These are phyloP conservation scores for Hysterangium stoloniferum DNA, from an alignment of 768 basidiomycete species.

Conservation along the genomic window DNA sequence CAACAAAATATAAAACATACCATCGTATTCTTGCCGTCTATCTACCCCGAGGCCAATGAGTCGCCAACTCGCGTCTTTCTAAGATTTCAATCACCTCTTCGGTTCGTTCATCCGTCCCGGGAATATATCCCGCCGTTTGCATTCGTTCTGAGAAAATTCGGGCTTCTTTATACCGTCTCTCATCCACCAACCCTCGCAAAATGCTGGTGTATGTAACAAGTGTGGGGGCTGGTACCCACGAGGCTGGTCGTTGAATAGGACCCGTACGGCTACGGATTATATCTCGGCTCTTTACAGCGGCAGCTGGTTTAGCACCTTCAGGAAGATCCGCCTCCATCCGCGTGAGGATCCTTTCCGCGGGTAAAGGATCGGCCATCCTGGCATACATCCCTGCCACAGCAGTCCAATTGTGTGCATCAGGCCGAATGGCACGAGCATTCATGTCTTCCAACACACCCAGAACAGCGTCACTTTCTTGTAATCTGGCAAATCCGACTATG, in stretches of 20 bases:
- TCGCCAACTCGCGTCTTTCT: not conserved
- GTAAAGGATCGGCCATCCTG: not conserved
- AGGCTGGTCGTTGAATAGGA: not conserved
- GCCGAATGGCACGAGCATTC: slow-evolving; percentile 7
- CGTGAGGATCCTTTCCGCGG: slow-evolving; percentile 1
- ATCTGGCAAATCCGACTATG: slow-evolving; percentile 1
- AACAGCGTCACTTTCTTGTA: not conserved
- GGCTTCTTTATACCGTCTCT: not conserved
- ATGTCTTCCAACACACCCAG: slow-evolving; percentile 4
- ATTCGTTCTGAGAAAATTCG: not conserved
- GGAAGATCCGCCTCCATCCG: slow-evolving; percentile 2
- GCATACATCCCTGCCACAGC: slow-evolving; percentile 8
- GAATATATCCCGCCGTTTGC: slow-evolving; percentile 1
- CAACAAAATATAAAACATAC: no score
- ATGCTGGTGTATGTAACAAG: slow-evolving; percentile 11
- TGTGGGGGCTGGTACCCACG: slow-evolving; percentile 7
- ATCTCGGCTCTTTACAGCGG: not conserved
- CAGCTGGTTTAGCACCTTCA: not conserved
- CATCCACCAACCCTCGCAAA: slow-evolving; percentile 6
- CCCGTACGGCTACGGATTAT: not conserved
- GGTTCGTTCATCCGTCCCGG: slow-evolving; percentile 2
- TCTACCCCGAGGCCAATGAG: no score
- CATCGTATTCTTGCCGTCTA: no score
- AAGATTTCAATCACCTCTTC: slow-evolving; percentile 3
- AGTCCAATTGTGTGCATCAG: slow-evolving; percentile 11